A percentile compares a stretch with the other conserved stretches of the same genome.
Conservation (phyloP, 345 rosid species). For the Reutealis trisperma region DNA sequence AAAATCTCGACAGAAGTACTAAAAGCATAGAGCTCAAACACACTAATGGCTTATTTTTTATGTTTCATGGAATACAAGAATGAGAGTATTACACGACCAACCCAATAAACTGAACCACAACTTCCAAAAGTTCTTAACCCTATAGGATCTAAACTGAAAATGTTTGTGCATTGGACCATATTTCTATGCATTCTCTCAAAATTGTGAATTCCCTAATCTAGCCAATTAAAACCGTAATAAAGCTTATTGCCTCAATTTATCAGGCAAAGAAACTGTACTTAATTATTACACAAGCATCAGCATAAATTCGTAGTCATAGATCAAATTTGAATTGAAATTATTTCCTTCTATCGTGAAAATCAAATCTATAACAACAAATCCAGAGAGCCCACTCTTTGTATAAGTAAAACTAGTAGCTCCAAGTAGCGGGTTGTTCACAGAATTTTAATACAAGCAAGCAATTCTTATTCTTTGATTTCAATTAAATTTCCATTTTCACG, state of each 20-base stretch:
- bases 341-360: background rate
- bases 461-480: background rate
- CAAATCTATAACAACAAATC: background rate
- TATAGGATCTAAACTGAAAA: background rate
- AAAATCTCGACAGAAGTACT: background rate
- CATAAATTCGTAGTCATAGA: no score
- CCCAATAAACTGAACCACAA: background rate
- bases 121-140: background rate
- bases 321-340: background rate
- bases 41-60: background rate
- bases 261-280: no score
- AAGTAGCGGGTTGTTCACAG: background rate
- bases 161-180: background rate
- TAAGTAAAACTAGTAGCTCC: background rate
- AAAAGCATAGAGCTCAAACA: background rate
- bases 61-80: background rate
- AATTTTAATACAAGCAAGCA: background rate
- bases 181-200: background rate
- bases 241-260: no score
- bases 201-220: background rate
- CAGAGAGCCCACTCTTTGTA: background rate
- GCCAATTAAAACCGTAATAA: background rate
- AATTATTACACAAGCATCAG: no score
- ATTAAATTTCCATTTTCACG: background rate
- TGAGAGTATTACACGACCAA: background rate